A percentile compares a stretch with the other conserved stretches of the same genome.
Conservation (phyloP, 2,329 filamentous ascomycete species). For the Nectriaceae sp. region DNA sequence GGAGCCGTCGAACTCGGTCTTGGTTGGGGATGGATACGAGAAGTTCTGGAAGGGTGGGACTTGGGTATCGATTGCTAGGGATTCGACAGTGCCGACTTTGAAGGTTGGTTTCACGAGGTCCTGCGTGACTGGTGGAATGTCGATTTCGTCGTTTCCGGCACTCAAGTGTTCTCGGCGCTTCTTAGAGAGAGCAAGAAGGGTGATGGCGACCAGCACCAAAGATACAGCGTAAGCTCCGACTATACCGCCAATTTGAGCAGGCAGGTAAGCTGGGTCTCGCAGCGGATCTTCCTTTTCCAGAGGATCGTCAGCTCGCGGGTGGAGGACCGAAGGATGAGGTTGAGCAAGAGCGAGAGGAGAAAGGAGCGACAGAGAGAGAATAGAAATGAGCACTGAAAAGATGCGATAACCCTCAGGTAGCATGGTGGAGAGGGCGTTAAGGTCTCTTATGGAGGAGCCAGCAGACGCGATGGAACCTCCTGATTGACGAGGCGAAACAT, state of each 20-base stretch:
- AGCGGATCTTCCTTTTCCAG: constrained; percentile 62
- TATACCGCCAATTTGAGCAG: constrained; percentile 81
- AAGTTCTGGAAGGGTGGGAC: constrained; percentile 45
- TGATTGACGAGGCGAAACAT: constrained; percentile 52
- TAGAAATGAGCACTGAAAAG: constrained; percentile 11
- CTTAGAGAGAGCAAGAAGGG: constrained; percentile 62
- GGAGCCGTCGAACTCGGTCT: constrained; percentile 33
- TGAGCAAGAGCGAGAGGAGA: constrained; percentile 31
- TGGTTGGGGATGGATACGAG: constrained; percentile 47
- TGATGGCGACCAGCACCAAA: constrained; percentile 70
- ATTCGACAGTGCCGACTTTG: constrained; percentile 2
- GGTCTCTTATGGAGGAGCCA: constrained; percentile 34
- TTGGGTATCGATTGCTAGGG: constrained; percentile 21
- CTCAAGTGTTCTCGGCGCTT: constrained; percentile 53
- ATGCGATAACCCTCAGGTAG: constrained; percentile 27
- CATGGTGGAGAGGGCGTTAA: constrained; percentile 43
- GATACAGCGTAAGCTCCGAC: constrained; percentile 80
- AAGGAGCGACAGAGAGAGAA: constrained; percentile 30
- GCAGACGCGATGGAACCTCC: constrained; percentile 43
- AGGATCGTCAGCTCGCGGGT: constrained; percentile 40
- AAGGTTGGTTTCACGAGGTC: constrained; percentile 25
- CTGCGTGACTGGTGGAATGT: constrained; percentile 32
- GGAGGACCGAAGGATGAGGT: constrained; percentile 28
- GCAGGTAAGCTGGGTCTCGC: constrained; percentile 66
- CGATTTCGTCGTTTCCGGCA: constrained; percentile 55